Base-by-base conservation (phyloP, 2,329 filamentous ascomycete genomes). In the Colletotrichum magnum region DNA sequence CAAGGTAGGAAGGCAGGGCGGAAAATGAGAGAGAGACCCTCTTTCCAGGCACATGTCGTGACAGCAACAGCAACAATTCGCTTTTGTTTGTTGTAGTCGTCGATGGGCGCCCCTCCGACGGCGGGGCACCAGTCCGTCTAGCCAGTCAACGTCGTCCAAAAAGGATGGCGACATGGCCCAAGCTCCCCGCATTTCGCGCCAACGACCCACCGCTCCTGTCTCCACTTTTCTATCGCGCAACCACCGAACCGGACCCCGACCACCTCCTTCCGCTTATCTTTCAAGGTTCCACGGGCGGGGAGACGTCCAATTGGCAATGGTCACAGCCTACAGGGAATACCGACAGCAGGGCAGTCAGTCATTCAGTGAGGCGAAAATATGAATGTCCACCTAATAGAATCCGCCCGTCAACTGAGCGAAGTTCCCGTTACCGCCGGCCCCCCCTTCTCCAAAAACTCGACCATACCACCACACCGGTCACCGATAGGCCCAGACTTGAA, bases 141-240 rank as follows among this genome's bases (percentile, higher is more conserved):
- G 32, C 47, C 66, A 60, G 62, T 69, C 66, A 68, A 68, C 64
- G 50, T 58, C 51, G 15, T 60, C 56, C 43, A 52, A 52, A 61
- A 50, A 60, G 52, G 62, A 69, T 69, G 58, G 64, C 51, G 70
- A 58, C 36, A 61, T 71, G 69, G 74, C 71, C 74, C 73, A 74
- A 75, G 74, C 74, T 74, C 73, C 74, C 65, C 63, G 68, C 72
- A 73, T 70, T 36, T 62, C 36, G 52, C 59, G 45, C 52, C 61
- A 36, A 67, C 58, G 56, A 61, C 50, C 56, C 67, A 39, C 51
- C 26, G 51, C 26, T 26, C 32, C 10, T 7, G 32, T 36, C 32
- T 36, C 32, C 32, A 54, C n/a, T 58, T 32, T 47, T 65, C 51
- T 56, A 57, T 57, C 50, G 15, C 15, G 16, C 58, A 52, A 58